Base-by-base conservation (phyloP, 2,329 filamentous ascomycete genomes). In the Diplodia intermedia region DNA sequence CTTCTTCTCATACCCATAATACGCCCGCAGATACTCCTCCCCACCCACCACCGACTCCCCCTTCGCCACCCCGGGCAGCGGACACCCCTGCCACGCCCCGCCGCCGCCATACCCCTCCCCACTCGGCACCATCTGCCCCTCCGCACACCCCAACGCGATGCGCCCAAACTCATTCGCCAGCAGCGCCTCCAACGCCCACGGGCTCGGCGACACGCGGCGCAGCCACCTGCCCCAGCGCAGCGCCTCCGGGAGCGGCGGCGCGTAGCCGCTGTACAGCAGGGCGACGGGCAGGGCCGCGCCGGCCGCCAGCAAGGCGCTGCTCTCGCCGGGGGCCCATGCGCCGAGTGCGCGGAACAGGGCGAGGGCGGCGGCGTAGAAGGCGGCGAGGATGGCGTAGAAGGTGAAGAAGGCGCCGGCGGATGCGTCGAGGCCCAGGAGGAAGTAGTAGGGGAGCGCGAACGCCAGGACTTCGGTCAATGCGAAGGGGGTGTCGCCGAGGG, bases 121-220 rank as follows among this genome's bases (percentile, higher is more conserved):
- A n/a, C 81, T 78, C 0, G 88, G 88, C 0, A 90, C 85, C 4
- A 90, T 80, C 66, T 81, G 86, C 0, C 86, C 84, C 1, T 82
- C 75, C 2, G 81, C 81, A 70, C 88, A 90, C 67, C 83, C 73
- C 29, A 90, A 82, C 2, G 83, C 76, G 1, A 88, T 76, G 33
- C 78, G 79, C 69, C 90, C 83, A 68, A 93, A 92, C 74, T 93
- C 90, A 71, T 93, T 93, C 0, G 88, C 82, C 73, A 92, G 82
- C 0, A 93, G 76, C 0, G 85, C 86, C 71, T 92, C 88, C 66
- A 92, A 92, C 0, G 83, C 88, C 68, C 91, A 92, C 0, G 90
- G 86, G 3, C 92, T 79, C 0, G 90, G 90, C 70, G 81, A 80
- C 69, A 82, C 76, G 74, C 79, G 80, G 7, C 75, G 69, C 12